Percentiles rank a stretch among this genome's conserved stretches.
Evolutionary conservation across 306 rosid genomes (phyloP).

Genomic region (Glycine soja): DNA sequence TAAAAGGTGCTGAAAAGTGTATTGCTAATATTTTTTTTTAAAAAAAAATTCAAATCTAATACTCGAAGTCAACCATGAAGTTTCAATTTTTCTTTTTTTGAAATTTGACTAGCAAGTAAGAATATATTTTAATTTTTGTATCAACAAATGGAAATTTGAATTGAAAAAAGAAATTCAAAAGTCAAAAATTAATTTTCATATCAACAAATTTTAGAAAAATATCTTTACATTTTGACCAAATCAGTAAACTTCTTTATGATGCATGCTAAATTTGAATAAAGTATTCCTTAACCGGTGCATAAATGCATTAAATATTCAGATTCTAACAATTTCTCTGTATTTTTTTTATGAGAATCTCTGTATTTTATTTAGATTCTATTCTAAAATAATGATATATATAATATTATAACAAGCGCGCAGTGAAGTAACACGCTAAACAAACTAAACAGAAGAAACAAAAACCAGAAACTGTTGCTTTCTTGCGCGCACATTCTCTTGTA

Average conservation of each 20-base stretch:
- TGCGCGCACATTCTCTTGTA: constrained; percentile 32
- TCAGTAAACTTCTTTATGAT: too few relatives aligned
- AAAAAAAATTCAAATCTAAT: background rate
- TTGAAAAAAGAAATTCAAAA: background rate
- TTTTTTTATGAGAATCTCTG: background rate
- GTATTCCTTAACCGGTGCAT: background rate
- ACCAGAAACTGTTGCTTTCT: constrained; percentile 59
- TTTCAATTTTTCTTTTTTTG: background rate
- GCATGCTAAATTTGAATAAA: background rate
- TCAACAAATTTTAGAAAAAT: background rate
- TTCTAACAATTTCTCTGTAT: background rate
- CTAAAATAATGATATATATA: too few relatives aligned
- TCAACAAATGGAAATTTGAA: background rate
- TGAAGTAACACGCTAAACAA: constrained; percentile 45
- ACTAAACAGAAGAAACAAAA: constrained; percentile 20
- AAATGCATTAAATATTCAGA: background rate
- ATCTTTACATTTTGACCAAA: background rate
- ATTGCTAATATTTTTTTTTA: background rate
- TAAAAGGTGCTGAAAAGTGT: background rate
- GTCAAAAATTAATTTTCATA: background rate
- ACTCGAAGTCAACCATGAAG: background rate
- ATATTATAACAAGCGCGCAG: constrained; percentile 31
- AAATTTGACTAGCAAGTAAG: background rate
- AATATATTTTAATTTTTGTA: background rate
- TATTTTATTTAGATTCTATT: constrained; percentile 37